Conservation (phyloP, 106 monocot species). For the Platanthera zijinensis region DNA sequence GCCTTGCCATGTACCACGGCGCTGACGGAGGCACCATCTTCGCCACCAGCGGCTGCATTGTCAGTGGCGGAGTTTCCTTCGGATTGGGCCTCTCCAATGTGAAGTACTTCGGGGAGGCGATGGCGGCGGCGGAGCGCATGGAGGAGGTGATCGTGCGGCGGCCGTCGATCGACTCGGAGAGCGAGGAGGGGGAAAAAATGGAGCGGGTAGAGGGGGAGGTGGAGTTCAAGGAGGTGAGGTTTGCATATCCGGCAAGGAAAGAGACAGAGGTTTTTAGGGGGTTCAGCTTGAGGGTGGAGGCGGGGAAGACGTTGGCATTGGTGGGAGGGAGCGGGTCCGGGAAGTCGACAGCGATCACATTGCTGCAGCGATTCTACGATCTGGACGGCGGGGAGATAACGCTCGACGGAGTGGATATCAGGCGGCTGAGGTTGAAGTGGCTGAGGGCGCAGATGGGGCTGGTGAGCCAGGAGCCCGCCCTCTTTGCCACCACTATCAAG, state of each 20-base stretch:
- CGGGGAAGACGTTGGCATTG: constrained; percentile 45
- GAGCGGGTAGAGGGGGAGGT: constrained; percentile 41
- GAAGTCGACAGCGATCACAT: constrained; percentile 41
- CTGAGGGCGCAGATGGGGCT: constrained; percentile 78
- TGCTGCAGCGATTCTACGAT: constrained; percentile 60
- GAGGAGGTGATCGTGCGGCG: constrained; percentile 41
- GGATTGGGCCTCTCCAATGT: constrained; percentile 72
- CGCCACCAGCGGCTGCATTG: constrained; percentile 40
- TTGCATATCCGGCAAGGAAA: constrained; percentile 47
- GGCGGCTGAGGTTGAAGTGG: constrained; percentile 57
- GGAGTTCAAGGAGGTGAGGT: constrained; percentile 44
- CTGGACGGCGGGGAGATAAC: constrained; percentile 31
- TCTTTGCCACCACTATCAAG: constrained; percentile 68
- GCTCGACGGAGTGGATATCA: constrained; percentile 64
- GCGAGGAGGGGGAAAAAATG: constrained; percentile 30
- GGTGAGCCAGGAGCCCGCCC: constrained; percentile 83
- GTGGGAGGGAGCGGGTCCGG: constrained; percentile 61
- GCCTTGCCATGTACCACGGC: constrained; percentile 63
- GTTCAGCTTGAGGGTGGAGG: constrained; percentile 38
- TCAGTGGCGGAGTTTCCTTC: constrained; percentile 71
- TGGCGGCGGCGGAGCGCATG: constrained; percentile 58
- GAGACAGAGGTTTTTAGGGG: constrained; percentile 20
- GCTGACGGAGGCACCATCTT: constrained; percentile 65
- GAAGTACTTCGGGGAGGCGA: constrained; percentile 77
- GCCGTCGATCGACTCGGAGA: constrained; percentile 71